A percentile compares a stretch with the other conserved stretches of the same genome.
Evolutionary conservation across 2,329 filamentous ascomycete genomes (phyloP).

Genomic region (Colletotrichum gloeosporioides): DNA sequence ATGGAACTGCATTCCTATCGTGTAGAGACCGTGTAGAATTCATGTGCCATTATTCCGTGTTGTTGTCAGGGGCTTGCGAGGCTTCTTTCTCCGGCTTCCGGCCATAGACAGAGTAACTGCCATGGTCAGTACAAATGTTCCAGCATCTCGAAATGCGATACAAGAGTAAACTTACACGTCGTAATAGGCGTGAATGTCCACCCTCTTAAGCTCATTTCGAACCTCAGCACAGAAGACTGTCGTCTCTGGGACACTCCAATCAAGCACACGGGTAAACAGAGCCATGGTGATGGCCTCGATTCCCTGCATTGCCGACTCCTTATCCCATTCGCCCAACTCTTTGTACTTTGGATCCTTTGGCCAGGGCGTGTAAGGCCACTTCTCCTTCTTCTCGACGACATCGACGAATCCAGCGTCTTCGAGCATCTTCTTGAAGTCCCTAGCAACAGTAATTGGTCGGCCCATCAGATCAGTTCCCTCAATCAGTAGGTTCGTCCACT

Average conservation of each 20-base stretch:
- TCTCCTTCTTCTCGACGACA: constrained; percentile 28
- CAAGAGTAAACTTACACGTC: neutral
- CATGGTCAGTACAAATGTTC: neutral
- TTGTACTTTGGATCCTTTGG: constrained; percentile 33
- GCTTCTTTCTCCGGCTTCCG: neutral
- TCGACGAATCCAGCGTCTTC: constrained; percentile 31
- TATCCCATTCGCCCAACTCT: constrained; percentile 33
- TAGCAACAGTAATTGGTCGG: constrained; percentile 44
- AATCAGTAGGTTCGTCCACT: constrained; percentile 36
- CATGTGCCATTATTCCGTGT: too few relatives aligned
- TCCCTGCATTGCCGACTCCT: constrained; percentile 8
- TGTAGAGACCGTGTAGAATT: fast-evolving
- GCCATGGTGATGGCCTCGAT: constrained; percentile 34
- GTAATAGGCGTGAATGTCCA: constrained; percentile 34
- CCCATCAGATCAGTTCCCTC: constrained; percentile 37
- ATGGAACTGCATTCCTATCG: too few relatives aligned
- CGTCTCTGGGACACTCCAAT: constrained; percentile 33
- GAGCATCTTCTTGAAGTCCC: constrained; percentile 28
- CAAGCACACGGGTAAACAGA: constrained; percentile 35
- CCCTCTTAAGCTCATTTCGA: constrained; percentile 32
- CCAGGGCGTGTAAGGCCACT: constrained; percentile 37
- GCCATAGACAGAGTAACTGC: neutral
- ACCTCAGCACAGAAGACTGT: constrained; percentile 31
- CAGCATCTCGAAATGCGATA: neutral
- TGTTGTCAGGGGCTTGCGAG: too few relatives aligned